These are phyloP conservation scores for Colletotrichum melonis DNA, from an alignment of 2,329 filamentous ascomycete species.

Conservation along the genomic window DNA sequence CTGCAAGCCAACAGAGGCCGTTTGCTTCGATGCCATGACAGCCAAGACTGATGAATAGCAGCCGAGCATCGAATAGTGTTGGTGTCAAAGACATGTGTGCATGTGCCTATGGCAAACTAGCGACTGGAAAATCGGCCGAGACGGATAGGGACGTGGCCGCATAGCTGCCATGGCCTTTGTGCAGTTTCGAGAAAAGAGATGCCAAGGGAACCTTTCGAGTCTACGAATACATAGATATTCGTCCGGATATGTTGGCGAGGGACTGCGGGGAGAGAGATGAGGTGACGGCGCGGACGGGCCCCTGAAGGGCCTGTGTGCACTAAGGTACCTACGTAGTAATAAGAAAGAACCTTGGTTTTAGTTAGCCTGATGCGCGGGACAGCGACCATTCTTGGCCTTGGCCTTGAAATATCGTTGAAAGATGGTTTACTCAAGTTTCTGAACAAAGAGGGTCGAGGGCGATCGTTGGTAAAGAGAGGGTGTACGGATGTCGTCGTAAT, in stretches of 20 bases:
- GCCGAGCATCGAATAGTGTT: not conserved
- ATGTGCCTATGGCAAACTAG: not conserved
- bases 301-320: not conserved
- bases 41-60: not conserved
- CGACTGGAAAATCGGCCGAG: not conserved
- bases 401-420: not conserved
- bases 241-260: not conserved
- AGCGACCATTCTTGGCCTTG: conserved; percentile 4
- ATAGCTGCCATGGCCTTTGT: not conserved
- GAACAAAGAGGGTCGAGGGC: not conserved
- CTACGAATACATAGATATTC: not conserved
- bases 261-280: not conserved
- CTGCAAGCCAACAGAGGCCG: not conserved
- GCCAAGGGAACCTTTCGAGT: conserved; percentile 13
- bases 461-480: not conserved
- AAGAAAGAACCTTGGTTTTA: not conserved
- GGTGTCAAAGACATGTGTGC: not conserved
- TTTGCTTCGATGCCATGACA: not conserved
- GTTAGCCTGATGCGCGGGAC: not conserved
- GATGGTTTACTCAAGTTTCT: not conserved
- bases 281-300: conserved; percentile 13
- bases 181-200: conserved; percentile 12
- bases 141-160: not conserved
- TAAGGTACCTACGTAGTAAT: too few species aligned
- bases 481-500: conserved; percentile 30